phyloP scores from a whole-genome alignment of 495 filamentous ascomycete genomes.

The Mycothermus thermophilus region DNA sequence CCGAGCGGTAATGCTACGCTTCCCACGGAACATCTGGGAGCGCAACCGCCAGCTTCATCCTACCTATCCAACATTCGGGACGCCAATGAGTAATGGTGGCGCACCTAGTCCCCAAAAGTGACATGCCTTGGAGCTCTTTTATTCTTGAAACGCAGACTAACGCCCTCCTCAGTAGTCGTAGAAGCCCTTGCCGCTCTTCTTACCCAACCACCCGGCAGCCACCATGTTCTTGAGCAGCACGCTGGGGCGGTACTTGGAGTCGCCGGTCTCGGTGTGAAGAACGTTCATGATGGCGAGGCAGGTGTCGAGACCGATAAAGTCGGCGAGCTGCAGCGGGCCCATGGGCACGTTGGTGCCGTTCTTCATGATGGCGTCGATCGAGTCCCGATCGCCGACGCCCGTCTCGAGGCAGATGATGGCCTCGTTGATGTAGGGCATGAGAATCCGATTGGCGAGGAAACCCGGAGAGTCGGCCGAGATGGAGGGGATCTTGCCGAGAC shows the following conservation, averaged over 20 bases:
- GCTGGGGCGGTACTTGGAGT: slow-evolving; percentile 86
- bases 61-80: too few relatives aligned
- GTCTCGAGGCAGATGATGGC: slow-evolving; percentile 95
- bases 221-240: slow-evolving; percentile 89
- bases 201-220: slow-evolving; percentile 92
- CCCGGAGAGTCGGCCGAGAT: slow-evolving; percentile 80
- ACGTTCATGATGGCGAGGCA: slow-evolving; percentile 97
- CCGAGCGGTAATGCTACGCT: too few relatives aligned
- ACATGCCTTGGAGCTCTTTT: too few relatives aligned
- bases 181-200: slow-evolving; percentile 95
- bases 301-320: slow-evolving; percentile 96
- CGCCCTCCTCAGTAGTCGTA: slow-evolving; percentile 91
- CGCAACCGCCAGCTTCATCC: too few relatives aligned
- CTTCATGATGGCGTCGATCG: slow-evolving; percentile 98
- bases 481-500: slow-evolving; percentile 87
- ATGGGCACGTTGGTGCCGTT: slow-evolving; percentile 98
- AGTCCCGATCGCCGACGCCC: slow-evolving; percentile 69
- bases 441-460: slow-evolving; percentile 89
- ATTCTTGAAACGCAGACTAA: too few relatives aligned
- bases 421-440: slow-evolving; percentile 99
- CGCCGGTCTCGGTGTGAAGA: slow-evolving; percentile 77
- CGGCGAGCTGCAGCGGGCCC: slow-evolving; percentile 85
- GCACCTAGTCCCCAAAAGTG: too few relatives aligned
- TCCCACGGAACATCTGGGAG: too few relatives aligned
- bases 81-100: too few relatives aligned